Conservation (phyloP, 2,329 filamentous ascomycete species). For the Cladosporium colombiae region DNA sequence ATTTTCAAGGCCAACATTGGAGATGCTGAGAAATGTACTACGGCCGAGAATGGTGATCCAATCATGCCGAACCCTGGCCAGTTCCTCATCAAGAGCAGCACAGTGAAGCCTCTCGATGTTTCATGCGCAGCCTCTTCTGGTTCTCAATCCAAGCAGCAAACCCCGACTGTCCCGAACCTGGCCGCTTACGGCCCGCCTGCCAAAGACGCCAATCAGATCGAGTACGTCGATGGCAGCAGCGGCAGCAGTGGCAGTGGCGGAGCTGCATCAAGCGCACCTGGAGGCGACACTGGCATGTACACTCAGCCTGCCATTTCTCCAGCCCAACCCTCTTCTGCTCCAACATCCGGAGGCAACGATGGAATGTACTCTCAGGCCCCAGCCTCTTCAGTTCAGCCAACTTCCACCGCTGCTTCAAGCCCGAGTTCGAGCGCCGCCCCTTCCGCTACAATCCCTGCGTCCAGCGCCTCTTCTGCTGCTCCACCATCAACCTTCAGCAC, state of each 20-base stretch:
- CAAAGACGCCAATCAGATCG: slow-evolving; percentile 10
- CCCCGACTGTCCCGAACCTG: background rate
- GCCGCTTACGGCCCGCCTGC: slow-evolving; percentile 2
- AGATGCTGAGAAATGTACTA: slow-evolving; percentile 20
- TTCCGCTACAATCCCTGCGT: background rate
- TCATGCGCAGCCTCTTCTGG: background rate
- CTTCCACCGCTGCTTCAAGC: background rate
- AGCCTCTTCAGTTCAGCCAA: background rate
- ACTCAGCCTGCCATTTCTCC: background rate
- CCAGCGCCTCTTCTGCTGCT: background rate
- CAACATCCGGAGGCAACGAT: background rate
- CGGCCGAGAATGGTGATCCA: slow-evolving; percentile 54
- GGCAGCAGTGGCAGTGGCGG: background rate
- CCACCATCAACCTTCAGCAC: slow-evolving; percentile 3
- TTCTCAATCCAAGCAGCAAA: background rate
- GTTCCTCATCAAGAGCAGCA: slow-evolving; percentile 8
- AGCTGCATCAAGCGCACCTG: background rate
- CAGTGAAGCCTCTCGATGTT: background rate
- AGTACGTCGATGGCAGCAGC: background rate
- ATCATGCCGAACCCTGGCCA: slow-evolving; percentile 63
- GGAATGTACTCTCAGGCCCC: background rate
- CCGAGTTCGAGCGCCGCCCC: background rate
- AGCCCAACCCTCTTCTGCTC: background rate
- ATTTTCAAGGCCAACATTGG: slow-evolving; percentile 70
- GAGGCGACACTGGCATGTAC: background rate